A percentile compares a stretch with the other conserved stretches of the same genome.
Conservation (phyloP, 352 stramenopile genomes). For the Phytophthora cajani region DNA sequence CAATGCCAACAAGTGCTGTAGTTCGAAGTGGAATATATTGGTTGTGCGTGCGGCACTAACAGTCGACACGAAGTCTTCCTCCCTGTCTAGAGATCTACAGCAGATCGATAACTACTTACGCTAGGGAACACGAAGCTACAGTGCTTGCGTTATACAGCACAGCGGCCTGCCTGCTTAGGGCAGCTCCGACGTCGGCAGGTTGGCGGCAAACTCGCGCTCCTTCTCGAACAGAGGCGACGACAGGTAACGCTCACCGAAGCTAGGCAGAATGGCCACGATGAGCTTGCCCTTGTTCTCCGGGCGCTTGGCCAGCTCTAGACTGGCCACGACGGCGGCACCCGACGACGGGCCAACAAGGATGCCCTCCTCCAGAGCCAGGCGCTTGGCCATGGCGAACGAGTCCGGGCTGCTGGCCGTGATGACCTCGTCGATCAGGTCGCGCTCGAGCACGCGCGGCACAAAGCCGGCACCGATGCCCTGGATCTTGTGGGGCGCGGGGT, state of each 20-base stretch:
- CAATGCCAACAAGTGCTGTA: background rate
- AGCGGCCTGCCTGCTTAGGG: conserved; percentile 14
- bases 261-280: conserved; percentile 90
- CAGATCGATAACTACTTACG: conserved; percentile 32
- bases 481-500: conserved; percentile 84
- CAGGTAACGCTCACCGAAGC: conserved; percentile 89
- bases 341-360: conserved; percentile 87
- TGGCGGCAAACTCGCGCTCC: conserved; percentile 74
- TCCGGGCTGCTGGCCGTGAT: conserved; percentile 83
- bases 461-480: conserved; percentile 86
- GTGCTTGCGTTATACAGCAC: background rate
- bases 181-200: conserved; percentile 51
- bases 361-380: conserved; percentile 80
- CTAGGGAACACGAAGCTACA: conserved; percentile 14
- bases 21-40: conserved; percentile 15
- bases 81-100: conserved; percentile 25
- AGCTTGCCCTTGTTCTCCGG: conserved; percentile 86
- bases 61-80: conserved; percentile 11
- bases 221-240: conserved; percentile 78
- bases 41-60: conserved; percentile 3
- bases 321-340: conserved; percentile 81
- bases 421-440: conserved; percentile 89
- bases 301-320: conserved; percentile 76
- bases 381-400: conserved; percentile 85
- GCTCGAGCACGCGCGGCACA: conserved; percentile 78